Base-by-base conservation (phyloP, 2,329 filamentous ascomycete genomes). In the Fusarium torreyae region DNA sequence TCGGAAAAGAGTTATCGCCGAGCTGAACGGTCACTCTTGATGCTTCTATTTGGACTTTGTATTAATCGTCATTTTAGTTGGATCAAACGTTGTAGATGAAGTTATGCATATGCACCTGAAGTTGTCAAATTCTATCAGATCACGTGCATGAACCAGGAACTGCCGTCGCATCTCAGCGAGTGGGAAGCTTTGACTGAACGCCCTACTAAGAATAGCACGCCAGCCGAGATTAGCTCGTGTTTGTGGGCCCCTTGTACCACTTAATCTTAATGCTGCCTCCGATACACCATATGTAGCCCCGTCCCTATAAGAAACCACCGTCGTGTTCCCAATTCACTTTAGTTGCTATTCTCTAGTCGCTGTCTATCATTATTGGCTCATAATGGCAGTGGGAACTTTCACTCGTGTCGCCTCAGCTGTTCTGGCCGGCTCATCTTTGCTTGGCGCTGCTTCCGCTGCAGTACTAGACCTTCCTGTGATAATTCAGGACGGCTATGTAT, bases 211-310 rank as follows among this genome's bases (percentile, higher is more conserved):
- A 31, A 31, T 31, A 31, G 28, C 34, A 17, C 4, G 17, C 4
- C 17, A 17, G 13, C 60, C 57, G 59, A 57, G 26, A 57, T 64
- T 63, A 43, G 33, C 52, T 63, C 60, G 60, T 64, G 39, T 63
- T 64, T 57, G 42, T 18, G 60, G 60, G 18, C 24, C 40, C 17
- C 9, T 14, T 5, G 20, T 7, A 20, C 17, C 48, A 46, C 22
- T 40, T 46, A 62, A 46, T 54, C 26, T 28, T 62, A 31, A 36
- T 40, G 22, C 18, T 22, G 33, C 31, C 7, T 13, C 4, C 26
- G 22, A 22, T 24, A 50, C 38, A 38, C 38, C 43, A 44, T 22
- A 15, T 18, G 40, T 4, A 28, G 31, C 6, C 18, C 17, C 8
- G 0, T 6, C 9, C 28, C 8, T 63, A 63, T 63, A 57, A 63